phyloP scores from a whole-genome alignment of 148 eudicot species.

The Vaccinium vitisidaea region DNA sequence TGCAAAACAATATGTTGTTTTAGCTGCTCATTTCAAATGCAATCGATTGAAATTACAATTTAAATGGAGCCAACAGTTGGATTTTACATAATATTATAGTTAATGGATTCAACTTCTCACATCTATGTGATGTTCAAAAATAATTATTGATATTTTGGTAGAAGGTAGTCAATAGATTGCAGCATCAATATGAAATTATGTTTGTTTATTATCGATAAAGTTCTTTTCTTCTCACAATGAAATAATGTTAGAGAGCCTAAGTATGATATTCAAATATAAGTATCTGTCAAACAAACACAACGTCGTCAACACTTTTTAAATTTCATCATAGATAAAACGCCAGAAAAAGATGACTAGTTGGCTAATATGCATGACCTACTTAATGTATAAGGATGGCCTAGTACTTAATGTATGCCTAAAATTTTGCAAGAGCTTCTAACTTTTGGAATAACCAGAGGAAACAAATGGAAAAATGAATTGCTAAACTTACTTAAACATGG shows the following conservation, averaged over 20 bases:
- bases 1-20: neutral
- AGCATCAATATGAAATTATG: neutral
- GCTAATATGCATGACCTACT: neutral
- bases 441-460: too few species aligned
- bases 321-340: neutral
- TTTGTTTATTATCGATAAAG: too few species aligned
- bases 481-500: too few species aligned
- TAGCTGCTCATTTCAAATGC: neutral
- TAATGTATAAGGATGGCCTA: too few species aligned
- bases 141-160: neutral
- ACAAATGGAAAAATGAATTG: too few species aligned
- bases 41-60: neutral
- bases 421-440: too few species aligned
- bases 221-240: too few species aligned
- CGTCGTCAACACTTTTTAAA: neutral
- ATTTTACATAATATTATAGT: neutral
- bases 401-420: too few species aligned
- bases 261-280: neutral
- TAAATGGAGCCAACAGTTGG: neutral
- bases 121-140: too few species aligned
- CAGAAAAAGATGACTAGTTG: neutral
- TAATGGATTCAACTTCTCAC: too few species aligned
- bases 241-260: neutral
- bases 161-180: neutral
- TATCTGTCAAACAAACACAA: neutral